Evolutionary conservation across 2,329 filamentous ascomycete species (phyloP), one percentile per base, ranked within the genome.

Genomic region (Epichloe bromicola): DNA sequence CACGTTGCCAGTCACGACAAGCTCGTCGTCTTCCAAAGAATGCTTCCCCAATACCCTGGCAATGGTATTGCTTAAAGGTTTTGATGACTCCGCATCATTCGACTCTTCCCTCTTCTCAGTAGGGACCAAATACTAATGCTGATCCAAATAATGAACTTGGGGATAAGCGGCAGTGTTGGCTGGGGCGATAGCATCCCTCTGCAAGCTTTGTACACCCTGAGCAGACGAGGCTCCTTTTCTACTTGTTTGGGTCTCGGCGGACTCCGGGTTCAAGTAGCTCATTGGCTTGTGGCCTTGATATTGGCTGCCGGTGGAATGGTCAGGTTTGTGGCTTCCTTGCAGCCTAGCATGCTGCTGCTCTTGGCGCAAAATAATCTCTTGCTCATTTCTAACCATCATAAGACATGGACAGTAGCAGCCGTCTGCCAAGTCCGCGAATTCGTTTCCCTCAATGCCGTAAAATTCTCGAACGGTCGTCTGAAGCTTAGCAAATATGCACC

Each of bases 361-460:
- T 45, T 67, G 59, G 30, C 66, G 63, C 20, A 60, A 30, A 0
- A 60, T 46, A 33, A 68, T 66, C 51, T 69, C 66, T 11, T 62
- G 54, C 38, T 69, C 63, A 33, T 57, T 60, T 3, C 60, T 57
- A 4, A 59, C 51, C 23, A 68, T 54, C 14, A 63, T 60, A 1
- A 49, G 12, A 40, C 51, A 57, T 4, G 67, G 66, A 41, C 59
- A 62, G 45, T 50, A 63, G 45, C 61, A 67, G 17, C 59, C 57
- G 20, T 58, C 56, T 2, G 12, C 14, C 14, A 37, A 62, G 48
- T 69, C 67, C 3, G 40, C 36, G 11, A 23, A 34, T 0, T 51
- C 42, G 7, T 42, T 49, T 23, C 66, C 65, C 6, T 60, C 51
- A 38, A 69, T 67, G 49, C 55, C 55, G 55, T 68, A 69, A 34